These are phyloP conservation scores for Diaporthe sp. DNA, from an alignment of 2,329 filamentous ascomycete species.

Conservation along the genomic window DNA sequence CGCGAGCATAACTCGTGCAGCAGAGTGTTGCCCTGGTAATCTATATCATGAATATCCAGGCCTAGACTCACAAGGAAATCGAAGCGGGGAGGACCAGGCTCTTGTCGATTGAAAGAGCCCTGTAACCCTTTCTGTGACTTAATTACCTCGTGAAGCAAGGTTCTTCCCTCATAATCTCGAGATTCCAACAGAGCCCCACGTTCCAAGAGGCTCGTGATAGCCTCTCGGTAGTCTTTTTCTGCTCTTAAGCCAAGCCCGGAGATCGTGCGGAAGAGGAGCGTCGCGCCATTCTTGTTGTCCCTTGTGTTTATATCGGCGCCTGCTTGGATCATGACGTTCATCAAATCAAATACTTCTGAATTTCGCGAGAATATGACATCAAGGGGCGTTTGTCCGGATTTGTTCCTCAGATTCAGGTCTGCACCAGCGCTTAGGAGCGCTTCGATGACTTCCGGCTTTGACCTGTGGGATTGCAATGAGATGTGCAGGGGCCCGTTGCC, in stretches of 20 bases:
- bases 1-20: background rate
- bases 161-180: background rate
- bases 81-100: background rate
- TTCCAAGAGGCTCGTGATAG: background rate
- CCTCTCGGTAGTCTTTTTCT: background rate
- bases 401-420: background rate
- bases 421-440: background rate
- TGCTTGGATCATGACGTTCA: background rate
- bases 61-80: background rate
- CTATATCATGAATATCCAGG: background rate
- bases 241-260: background rate
- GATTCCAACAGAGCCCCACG: background rate
- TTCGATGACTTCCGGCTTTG: background rate
- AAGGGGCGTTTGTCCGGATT: background rate
- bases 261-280: background rate
- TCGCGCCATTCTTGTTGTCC: background rate
- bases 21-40: background rate
- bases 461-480: background rate
- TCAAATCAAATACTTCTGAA: background rate
- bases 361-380: background rate
- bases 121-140: background rate
- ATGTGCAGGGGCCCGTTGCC: background rate
- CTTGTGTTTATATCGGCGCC: background rate
- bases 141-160: background rate
- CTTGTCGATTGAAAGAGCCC: background rate